A percentile compares a stretch with the other conserved stretches of the same genome.
These are phyloP conservation scores for Abrus precatorius DNA, from an alignment of 306 rosid genomes.

Conservation along the genomic window DNA sequence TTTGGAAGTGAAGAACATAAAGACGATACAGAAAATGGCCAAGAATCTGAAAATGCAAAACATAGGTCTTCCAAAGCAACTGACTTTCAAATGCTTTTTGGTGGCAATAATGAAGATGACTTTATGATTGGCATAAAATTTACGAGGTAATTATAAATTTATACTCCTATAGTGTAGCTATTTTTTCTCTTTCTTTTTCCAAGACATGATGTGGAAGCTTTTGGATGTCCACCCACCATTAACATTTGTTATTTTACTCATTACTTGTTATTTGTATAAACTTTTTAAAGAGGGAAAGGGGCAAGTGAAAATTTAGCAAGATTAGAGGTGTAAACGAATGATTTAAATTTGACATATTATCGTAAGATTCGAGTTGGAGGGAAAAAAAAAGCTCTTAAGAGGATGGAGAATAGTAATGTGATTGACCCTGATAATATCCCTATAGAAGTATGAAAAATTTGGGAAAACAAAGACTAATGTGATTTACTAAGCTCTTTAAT, in stretches of 20 bases:
- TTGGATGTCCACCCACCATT: background rate
- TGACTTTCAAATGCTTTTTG: slow-evolving; percentile 83
- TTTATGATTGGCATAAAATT: slow-evolving; percentile 96
- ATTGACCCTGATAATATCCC: no score
- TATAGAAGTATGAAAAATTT: no score
- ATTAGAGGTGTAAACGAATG: no score
- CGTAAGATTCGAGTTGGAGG: no score
- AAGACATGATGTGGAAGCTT: slow-evolving; percentile 28
- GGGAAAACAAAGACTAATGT: no score
- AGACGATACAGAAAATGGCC: slow-evolving; percentile 50
- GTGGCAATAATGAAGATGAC: slow-evolving; percentile 81
- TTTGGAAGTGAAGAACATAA: slow-evolving; percentile 73
- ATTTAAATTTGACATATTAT: no score
- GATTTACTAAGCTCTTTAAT: no score
- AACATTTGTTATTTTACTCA: slow-evolving; percentile 10
- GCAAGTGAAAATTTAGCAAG: no score
- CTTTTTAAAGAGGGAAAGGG: no score
- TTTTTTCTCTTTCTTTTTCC: slow-evolving; percentile 32
- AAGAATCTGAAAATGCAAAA: slow-evolving; percentile 48
- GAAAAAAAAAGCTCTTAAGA: no score
- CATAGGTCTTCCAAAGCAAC: slow-evolving; percentile 70
- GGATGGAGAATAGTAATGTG: no score
- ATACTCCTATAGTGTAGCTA: slow-evolving; percentile 19
- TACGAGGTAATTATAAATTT: slow-evolving; percentile 69
- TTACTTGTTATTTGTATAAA: slow-evolving; percentile 16